These are phyloP conservation scores for Xylariaceae sp. DNA, from an alignment of 2,329 filamentous ascomycete genomes.

Conservation along the genomic window DNA sequence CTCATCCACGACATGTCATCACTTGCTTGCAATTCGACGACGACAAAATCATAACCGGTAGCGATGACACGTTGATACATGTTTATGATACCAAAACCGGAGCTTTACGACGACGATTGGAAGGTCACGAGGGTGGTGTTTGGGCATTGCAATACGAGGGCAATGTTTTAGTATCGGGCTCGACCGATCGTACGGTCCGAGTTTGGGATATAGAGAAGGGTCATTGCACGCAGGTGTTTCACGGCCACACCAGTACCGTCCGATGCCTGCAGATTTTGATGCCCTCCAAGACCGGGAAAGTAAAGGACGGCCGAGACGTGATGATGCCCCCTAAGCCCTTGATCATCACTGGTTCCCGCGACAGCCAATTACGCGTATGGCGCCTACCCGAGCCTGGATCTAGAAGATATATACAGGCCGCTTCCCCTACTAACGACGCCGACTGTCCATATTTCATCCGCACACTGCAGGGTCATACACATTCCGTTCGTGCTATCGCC, in stretches of 20 bases:
- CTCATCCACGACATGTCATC: constrained; percentile 92
- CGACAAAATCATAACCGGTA: constrained; percentile 96
- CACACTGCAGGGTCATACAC: constrained; percentile 76
- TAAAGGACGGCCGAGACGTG: constrained; percentile 64
- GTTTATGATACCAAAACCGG: constrained; percentile 97
- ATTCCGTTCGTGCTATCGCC: constrained; percentile 93
- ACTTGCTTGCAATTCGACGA: constrained; percentile 97
- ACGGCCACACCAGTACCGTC: constrained; percentile 95
- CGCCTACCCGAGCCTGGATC: constrained; percentile 78
- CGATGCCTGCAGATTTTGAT: constrained; percentile 92
- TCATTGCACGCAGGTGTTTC: constrained; percentile 89
- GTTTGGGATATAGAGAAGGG: constrained; percentile 98
- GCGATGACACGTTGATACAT: constrained; percentile 95
- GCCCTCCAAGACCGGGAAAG: constrained; percentile 70
- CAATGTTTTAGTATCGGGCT: constrained; percentile 90
- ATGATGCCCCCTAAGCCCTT: constrained; percentile 92
- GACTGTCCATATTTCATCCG: constrained; percentile 96
- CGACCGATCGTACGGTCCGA: constrained; percentile 94
- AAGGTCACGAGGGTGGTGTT: constrained; percentile 93
- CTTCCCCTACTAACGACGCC: constrained; percentile 63
- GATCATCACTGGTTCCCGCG: constrained; percentile 94
- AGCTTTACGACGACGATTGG: constrained; percentile 71
- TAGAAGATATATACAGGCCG: constrained; percentile 70
- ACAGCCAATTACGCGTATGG: constrained; percentile 93
- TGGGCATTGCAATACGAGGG: constrained; percentile 97